Evolutionary conservation across 306 rosid species (phyloP).

Genomic region (Cucumis sativus): DNA sequence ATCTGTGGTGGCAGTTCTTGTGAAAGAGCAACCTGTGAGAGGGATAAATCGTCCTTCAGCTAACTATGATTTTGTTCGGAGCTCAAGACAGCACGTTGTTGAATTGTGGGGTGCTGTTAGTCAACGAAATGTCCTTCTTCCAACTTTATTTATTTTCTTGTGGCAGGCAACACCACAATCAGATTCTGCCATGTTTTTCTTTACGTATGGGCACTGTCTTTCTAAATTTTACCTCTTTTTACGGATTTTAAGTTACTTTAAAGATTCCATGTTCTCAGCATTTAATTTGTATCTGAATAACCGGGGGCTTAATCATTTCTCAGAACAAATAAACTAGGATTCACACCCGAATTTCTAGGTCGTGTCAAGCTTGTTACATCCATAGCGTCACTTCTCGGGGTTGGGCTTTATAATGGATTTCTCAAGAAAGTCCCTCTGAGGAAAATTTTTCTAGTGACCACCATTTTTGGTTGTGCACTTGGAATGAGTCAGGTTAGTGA

Average conservation of each 20-base stretch:
- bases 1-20: constrained; percentile 91
- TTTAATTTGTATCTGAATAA: neutral
- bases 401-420: constrained; percentile 90
- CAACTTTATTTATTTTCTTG: constrained; percentile 82
- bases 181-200: constrained; percentile 96
- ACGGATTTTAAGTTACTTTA: neutral
- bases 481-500: constrained; percentile 89
- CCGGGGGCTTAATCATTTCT: constrained; percentile 6
- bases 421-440: constrained; percentile 64
- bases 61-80: constrained; percentile 36
- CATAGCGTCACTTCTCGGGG: constrained; percentile 82
- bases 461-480: constrained; percentile 66
- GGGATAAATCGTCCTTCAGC: constrained; percentile 31
- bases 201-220: constrained; percentile 52
- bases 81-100: constrained; percentile 55
- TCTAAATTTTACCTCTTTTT: constrained; percentile 12
- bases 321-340: constrained; percentile 94
- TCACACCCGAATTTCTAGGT: constrained; percentile 86
- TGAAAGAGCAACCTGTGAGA: constrained; percentile 59
- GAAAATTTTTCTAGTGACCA: constrained; percentile 73
- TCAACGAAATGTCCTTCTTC: constrained; percentile 73
- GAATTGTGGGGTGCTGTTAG: constrained; percentile 72
- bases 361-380: constrained; percentile 97
- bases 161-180: constrained; percentile 99
- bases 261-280: neutral